phyloP scores from a whole-genome alignment of 108 stramenopile genomes.

The Cyclotella baltica region DNA sequence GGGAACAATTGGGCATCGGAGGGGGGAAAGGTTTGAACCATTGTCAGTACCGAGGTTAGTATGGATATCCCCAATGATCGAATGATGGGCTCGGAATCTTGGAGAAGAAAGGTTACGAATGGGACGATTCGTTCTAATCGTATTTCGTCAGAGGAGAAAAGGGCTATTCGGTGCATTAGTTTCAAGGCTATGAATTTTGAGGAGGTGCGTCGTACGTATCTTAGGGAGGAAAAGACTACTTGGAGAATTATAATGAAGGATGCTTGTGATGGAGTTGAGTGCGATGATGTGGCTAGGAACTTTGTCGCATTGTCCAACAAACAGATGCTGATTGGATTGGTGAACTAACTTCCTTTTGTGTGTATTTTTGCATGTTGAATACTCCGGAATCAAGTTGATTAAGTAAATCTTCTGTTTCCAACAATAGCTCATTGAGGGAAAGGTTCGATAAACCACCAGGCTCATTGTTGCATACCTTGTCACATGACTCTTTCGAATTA shows the following conservation, averaged over 20 bases:
- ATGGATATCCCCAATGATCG: conserved; percentile 80
- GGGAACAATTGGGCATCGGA: conserved; percentile 94
- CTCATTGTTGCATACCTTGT: background rate
- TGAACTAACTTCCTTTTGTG: conserved; percentile 37
- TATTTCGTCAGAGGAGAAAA: conserved; percentile 83
- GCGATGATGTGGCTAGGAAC: conserved; percentile 7
- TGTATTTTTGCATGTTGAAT: conserved; percentile 28
- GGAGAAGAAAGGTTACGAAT: conserved; percentile 76
- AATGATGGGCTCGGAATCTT: conserved; percentile 90
- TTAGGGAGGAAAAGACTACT: conserved; percentile 82
- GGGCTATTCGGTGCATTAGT: conserved; percentile 82
- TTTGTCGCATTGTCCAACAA: conserved; percentile 40
- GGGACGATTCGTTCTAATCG: conserved; percentile 95
- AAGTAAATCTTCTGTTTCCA: conserved; percentile 52
- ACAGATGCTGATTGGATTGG: conserved; percentile 50
- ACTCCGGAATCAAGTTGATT: conserved; percentile 63
- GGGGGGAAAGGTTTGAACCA: conserved; percentile 83
- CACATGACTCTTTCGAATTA: background rate
- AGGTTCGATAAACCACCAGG: conserved; percentile 7
- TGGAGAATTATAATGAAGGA: conserved; percentile 86
- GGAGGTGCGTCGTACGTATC: conserved; percentile 90
- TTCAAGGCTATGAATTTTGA: conserved; percentile 91
- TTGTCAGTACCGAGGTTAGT: conserved; percentile 71
- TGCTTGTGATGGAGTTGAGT: conserved; percentile 54
- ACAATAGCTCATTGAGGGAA: conserved; percentile 48